Base-by-base conservation (phyloP, 2,329 filamentous ascomycete genomes). In the Fusarium poae region DNA sequence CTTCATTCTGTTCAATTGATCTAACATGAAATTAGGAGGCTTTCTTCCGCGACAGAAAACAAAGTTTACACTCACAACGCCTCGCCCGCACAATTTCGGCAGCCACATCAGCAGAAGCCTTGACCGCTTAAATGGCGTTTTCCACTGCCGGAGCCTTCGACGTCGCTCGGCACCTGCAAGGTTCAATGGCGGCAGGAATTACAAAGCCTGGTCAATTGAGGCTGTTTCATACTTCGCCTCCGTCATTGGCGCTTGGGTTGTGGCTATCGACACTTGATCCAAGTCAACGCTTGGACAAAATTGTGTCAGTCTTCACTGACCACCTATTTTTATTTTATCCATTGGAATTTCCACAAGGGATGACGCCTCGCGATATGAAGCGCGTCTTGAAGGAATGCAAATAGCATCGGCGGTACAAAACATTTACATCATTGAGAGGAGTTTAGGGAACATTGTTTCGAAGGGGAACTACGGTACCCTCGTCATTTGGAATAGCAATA, bases 391-490 rank as follows among this genome's bases (percentile, higher is more conserved):
- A 3, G 32, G 37, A 42, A 20, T 40, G 29, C 34, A 55, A 16
- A 50, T 21, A 16, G 35, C 40, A 29, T 55, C 39, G 23, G n/a
- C n/a, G 20, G 16, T 18, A 34, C 32, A 21, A 49, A n/a, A n/a
- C 27, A 20, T 43, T 40, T 18, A 32, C 25, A 65, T 48, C 45
- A 65, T 65, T 39, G 45, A 45, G 46, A 65, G 62, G 60, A 65
- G 62, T 65, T 65, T 13, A 53, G 62, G 62, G 39, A 45, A 46
- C 20, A 29, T 23, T 21, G 46, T 58, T 39, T 37, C 13, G 4
- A n/a, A 29, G 20, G 60, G 59, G 13, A 44, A 58, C 35, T 35
- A 66, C 52, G 46, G 53, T 13, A 65, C 60, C 60, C 53, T 25
- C 8, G 23, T 30, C 30, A 27, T 16, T 44, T 29, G 51, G 39